phyloP scores from a whole-genome alignment of 2,329 filamentous ascomycete species.

The Pyrenophora seminiperda region DNA sequence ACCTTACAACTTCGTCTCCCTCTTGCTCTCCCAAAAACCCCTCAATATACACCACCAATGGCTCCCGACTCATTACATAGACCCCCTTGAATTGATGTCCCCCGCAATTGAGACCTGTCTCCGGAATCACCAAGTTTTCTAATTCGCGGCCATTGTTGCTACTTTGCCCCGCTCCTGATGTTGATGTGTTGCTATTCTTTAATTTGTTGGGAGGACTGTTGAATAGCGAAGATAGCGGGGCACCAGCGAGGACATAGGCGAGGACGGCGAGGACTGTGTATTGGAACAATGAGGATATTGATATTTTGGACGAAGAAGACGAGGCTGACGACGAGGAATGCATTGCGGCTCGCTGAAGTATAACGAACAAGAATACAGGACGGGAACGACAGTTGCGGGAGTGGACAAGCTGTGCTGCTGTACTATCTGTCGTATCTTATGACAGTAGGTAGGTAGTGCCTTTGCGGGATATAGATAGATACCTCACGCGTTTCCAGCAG shows the following conservation, averaged over 20 bases:
- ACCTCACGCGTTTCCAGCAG: too few species aligned
- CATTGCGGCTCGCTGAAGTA: neutral
- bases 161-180: neutral
- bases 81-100: constrained; percentile 47
- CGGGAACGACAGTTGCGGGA: too few species aligned
- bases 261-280: constrained; percentile 38
- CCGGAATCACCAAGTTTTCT: constrained; percentile 49
- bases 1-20: constrained; percentile 56
- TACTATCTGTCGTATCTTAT: too few species aligned
- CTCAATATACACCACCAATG: constrained; percentile 64
- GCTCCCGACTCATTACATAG: constrained; percentile 59
- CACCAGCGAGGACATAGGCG: constrained; percentile 45
- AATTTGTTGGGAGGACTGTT: neutral
- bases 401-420: too few species aligned
- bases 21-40: constrained; percentile 58
- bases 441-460: too few species aligned
- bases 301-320: constrained; percentile 8
- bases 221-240: constrained; percentile 33
- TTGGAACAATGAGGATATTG: constrained; percentile 35
- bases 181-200: neutral
- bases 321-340: constrained; percentile 11
- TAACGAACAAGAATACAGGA: neutral
- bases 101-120: constrained; percentile 46
- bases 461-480: too few species aligned
- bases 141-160: constrained; percentile 34